Percentiles rank a stretch among this genome's conserved stretches.
Evolutionary conservation across 2,329 filamentous ascomycete genomes (phyloP).

Genomic region (Epicoccum sorghinum): DNA sequence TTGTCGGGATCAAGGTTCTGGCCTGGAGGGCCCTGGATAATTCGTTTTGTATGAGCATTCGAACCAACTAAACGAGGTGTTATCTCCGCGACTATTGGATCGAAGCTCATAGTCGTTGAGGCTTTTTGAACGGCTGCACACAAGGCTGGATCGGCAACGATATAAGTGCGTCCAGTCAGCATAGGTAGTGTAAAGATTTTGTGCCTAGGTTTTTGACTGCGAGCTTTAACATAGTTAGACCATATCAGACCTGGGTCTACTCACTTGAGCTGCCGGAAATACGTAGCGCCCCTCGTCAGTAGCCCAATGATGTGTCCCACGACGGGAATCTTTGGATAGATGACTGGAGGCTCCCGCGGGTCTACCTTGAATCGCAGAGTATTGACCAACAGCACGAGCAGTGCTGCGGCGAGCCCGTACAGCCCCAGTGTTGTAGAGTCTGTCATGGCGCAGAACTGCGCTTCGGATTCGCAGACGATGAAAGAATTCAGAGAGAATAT

Average conservation of each 20-base stretch:
- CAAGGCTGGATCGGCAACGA: conserved; percentile 51
- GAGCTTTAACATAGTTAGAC: background rate
- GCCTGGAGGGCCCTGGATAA: conserved; percentile 32
- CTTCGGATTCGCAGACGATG: background rate
- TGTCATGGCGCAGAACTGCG: background rate
- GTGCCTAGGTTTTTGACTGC: conserved; percentile 24
- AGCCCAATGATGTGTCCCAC: conserved; percentile 57
- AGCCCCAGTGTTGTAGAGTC: conserved; percentile 3
- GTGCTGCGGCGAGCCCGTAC: conserved; percentile 14
- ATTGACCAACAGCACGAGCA: conserved; percentile 8
- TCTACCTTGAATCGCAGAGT: conserved; percentile 25
- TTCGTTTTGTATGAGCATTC: conserved; percentile 32
- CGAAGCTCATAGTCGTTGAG: conserved; percentile 51
- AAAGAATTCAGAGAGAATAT: background rate
- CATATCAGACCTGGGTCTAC: background rate
- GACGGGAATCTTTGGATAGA: conserved; percentile 51
- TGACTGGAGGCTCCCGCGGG: conserved; percentile 52
- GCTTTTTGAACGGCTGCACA: conserved; percentile 49
- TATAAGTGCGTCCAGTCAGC: conserved; percentile 53
- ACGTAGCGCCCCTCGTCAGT: conserved; percentile 41
- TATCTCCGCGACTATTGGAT: conserved; percentile 50
- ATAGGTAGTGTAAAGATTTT: conserved; percentile 55
- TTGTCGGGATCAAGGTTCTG: conserved; percentile 39
- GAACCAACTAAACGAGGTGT: conserved; percentile 49
- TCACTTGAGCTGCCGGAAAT: conserved; percentile 50